Evolutionary conservation across 495 filamentous ascomycete species (phyloP).

Genomic region (Penicillium egyptiacum): DNA sequence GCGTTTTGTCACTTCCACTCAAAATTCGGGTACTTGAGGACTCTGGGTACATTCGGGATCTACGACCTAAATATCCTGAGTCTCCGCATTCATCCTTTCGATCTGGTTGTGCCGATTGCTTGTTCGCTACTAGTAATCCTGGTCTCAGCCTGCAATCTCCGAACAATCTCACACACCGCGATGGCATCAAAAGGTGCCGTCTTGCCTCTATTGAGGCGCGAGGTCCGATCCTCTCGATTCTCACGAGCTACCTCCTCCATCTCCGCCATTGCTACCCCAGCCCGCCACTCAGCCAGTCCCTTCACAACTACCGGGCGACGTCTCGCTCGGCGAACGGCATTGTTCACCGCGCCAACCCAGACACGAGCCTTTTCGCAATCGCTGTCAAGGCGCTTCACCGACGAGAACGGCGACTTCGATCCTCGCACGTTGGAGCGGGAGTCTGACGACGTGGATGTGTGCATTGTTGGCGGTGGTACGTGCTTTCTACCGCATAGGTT

Average conservation of each 20-base stretch:
- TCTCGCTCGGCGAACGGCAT: constrained; percentile 22
- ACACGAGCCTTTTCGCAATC: constrained; percentile 52
- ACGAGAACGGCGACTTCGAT: constrained; percentile 67
- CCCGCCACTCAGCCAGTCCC: constrained; percentile 24
- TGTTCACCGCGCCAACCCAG: constrained; percentile 30
- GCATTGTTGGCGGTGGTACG: constrained; percentile 88
- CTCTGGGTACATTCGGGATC: constrained; percentile 5
- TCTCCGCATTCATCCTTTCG: constrained; percentile 6
- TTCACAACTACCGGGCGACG: constrained; percentile 25
- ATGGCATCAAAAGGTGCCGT: constrained; percentile 48
- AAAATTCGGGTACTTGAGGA: constrained; percentile 28
- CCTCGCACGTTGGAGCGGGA: constrained; percentile 76
- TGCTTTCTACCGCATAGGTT: constrained; percentile 10
- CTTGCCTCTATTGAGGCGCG: constrained; percentile 47
- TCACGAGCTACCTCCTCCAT: constrained; percentile 34
- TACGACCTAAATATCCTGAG: constrained; percentile 9
- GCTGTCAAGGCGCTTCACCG: constrained; percentile 46
- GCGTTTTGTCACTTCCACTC: constrained; percentile 21
- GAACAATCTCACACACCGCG: constrained; percentile 9
- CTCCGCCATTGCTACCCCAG: constrained; percentile 24
- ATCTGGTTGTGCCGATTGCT: constrained; percentile 10
- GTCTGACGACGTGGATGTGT: constrained; percentile 91
- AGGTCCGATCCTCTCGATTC: constrained; percentile 36
- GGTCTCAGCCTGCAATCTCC: not conserved
- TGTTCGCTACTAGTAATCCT: constrained; percentile 2